phyloP scores from a whole-genome alignment of 2,329 filamentous ascomycete genomes.

The Colletotrichum higginsianum region DNA sequence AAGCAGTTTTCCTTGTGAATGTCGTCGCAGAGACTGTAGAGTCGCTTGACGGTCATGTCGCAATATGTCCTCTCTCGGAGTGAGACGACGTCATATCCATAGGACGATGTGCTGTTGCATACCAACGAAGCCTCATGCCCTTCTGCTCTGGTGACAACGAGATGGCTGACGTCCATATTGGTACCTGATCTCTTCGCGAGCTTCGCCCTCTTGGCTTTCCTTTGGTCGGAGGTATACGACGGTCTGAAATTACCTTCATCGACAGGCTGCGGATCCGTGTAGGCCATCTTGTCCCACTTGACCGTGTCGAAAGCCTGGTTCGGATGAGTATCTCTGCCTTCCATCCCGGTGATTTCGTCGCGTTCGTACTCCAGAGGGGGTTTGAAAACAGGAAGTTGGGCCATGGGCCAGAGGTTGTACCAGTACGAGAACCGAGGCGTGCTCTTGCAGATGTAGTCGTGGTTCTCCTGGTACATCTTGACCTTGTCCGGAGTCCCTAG shows the following conservation, averaged over 20 bases:
- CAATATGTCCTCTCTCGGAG: constrained; percentile 50
- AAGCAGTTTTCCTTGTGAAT: constrained; percentile 3
- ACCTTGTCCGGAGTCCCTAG: constrained; percentile 40
- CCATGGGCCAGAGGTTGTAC: constrained; percentile 41
- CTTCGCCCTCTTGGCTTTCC: not conserved
- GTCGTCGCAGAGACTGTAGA: constrained; percentile 47
- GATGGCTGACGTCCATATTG: constrained; percentile 29
- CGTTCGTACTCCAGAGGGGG: constrained; percentile 46
- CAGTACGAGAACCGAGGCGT: constrained; percentile 45
- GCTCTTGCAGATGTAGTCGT: constrained; percentile 43
- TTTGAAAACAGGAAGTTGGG: constrained; percentile 47
- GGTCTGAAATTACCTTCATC: not conserved
- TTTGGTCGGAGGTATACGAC: not conserved
- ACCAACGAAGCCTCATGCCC: constrained; percentile 50
- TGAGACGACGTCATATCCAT: constrained; percentile 52
- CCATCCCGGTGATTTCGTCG: constrained; percentile 26
- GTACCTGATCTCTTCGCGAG: constrained; percentile 3
- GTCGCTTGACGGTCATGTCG: constrained; percentile 50
- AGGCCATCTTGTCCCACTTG: constrained; percentile 36
- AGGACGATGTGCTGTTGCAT: constrained; percentile 48
- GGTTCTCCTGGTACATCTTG: constrained; percentile 37
- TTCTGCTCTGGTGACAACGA: constrained; percentile 45
- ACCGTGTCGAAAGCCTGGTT: constrained; percentile 42
- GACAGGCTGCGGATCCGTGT: not conserved
- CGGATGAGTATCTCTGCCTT: constrained; percentile 38